Conservation (phyloP, 371 early-diverging fungal genomes). For the Mucor velutinosus region DNA sequence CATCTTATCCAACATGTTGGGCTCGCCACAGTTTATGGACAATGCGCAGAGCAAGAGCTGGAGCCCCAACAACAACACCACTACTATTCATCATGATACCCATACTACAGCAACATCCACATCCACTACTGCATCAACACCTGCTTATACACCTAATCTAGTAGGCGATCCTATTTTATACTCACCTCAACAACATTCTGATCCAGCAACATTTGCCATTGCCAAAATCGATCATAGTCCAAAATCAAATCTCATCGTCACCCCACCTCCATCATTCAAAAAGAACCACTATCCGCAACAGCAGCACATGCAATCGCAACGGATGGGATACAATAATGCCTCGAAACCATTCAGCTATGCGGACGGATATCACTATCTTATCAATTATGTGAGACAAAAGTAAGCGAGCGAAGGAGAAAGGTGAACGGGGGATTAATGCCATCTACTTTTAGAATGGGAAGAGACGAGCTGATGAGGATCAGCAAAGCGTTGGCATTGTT, state of each 20-base stretch:
- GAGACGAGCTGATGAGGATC: constrained; percentile 85
- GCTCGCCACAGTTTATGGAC: constrained; percentile 30
- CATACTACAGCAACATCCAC: constrained; percentile 6
- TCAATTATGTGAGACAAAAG: constrained; percentile 74
- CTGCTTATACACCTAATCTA: constrained; percentile 14
- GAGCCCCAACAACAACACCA: not conserved
- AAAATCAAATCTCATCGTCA: constrained; percentile 14
- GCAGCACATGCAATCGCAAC: not conserved
- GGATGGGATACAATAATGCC: constrained; percentile 51
- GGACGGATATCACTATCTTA: constrained; percentile 85
- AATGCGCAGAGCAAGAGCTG: not conserved
- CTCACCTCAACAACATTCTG: constrained; percentile 6
- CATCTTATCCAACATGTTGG: constrained; percentile 83
- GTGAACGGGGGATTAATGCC: not conserved
- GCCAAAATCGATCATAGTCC: constrained; percentile 9
- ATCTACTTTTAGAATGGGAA: constrained; percentile 70
- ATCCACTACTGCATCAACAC: constrained; percentile 28
- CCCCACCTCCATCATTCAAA: not conserved
- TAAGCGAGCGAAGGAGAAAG: constrained; percentile 21
- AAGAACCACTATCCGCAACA: not conserved
- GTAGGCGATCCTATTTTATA: constrained; percentile 12
- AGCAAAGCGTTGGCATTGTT: constrained; percentile 90
- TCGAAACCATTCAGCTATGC: constrained; percentile 82
- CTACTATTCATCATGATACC: not conserved
- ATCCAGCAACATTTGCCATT: constrained; percentile 3